These are phyloP conservation scores for Alternaria arborescens DNA, from an alignment of 2,329 filamentous ascomycete species.

Conservation along the genomic window DNA sequence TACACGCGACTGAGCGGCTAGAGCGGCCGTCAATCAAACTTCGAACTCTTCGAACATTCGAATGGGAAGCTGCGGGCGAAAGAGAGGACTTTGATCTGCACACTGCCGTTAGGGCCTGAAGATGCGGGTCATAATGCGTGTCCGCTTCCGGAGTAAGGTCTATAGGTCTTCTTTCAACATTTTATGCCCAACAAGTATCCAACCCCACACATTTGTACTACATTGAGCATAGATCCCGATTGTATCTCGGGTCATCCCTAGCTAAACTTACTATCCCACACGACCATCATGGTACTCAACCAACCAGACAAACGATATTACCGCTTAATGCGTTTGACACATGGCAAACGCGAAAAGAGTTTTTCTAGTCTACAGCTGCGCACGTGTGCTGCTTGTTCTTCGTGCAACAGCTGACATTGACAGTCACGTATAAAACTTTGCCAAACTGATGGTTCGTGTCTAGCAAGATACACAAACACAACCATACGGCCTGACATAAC, in stretches of 20 bases:
- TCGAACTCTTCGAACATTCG: background rate
- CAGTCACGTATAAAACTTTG: slow-evolving; percentile 4
- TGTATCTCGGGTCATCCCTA: slow-evolving; percentile 5
- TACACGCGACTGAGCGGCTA: background rate
- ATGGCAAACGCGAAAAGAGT: slow-evolving; percentile 15
- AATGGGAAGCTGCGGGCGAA: background rate
- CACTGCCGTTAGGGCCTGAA: background rate
- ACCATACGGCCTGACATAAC: background rate
- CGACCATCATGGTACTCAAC: slow-evolving; percentile 39
- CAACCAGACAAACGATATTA: slow-evolving; percentile 28
- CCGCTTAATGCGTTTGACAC: slow-evolving; percentile 1
- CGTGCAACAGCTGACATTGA: background rate
- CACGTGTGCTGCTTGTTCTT: background rate
- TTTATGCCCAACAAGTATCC: background rate
- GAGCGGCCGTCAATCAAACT: background rate
- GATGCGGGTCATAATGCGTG: slow-evolving; percentile 3
- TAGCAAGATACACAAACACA: background rate
- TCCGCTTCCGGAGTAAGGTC: background rate
- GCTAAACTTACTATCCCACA: slow-evolving; percentile 17
- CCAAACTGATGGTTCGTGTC: slow-evolving; percentile 1
- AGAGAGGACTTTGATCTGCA: background rate
- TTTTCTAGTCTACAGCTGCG: slow-evolving; percentile 11
- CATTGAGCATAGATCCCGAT: slow-evolving; percentile 13
- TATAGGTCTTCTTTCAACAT: background rate
- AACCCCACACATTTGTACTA: slow-evolving; percentile 6